These are phyloP conservation scores for Fusarium redolens DNA, from an alignment of 2,329 filamentous ascomycete species.

Conservation along the genomic window DNA sequence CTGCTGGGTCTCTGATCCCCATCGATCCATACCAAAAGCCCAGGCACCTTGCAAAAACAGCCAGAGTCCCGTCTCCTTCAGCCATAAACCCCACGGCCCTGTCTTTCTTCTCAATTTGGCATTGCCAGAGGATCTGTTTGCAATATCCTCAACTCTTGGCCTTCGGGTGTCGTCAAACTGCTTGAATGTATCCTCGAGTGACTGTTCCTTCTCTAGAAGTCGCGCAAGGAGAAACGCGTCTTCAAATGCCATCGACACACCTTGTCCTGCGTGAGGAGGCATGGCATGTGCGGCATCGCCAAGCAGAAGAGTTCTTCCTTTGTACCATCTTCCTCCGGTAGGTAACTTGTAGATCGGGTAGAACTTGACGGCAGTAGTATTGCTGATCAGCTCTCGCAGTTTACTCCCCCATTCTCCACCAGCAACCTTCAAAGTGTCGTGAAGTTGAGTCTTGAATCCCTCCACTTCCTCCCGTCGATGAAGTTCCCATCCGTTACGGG, in stretches of 20 bases:
- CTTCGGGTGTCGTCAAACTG: neutral
- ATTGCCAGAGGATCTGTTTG: neutral
- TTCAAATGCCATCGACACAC: neutral
- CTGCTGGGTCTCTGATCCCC: neutral
- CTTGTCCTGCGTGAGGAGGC: neutral
- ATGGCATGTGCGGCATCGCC: neutral
- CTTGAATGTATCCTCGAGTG: neutral
- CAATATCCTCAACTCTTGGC: neutral
- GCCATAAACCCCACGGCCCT: neutral
- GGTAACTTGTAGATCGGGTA: conserved; percentile 3
- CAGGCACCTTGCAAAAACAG: neutral
- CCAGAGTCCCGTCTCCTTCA: neutral
- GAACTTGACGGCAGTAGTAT: neutral
- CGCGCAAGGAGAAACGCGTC: neutral
- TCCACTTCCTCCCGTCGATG: neutral
- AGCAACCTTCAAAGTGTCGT: neutral
- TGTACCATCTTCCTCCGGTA: neutral
- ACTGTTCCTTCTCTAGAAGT: neutral
- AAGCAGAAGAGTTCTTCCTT: neutral
- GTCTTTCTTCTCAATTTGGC: neutral
- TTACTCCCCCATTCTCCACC: neutral
- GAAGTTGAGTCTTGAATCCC: neutral
- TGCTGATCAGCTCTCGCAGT: neutral
- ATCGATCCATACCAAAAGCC: neutral
- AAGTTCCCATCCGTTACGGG: neutral